Evolutionary conservation across 169 alveolate species (phyloP), one percentile per base, ranked within the genome.

Genomic region (Theileria sp.): DNA sequence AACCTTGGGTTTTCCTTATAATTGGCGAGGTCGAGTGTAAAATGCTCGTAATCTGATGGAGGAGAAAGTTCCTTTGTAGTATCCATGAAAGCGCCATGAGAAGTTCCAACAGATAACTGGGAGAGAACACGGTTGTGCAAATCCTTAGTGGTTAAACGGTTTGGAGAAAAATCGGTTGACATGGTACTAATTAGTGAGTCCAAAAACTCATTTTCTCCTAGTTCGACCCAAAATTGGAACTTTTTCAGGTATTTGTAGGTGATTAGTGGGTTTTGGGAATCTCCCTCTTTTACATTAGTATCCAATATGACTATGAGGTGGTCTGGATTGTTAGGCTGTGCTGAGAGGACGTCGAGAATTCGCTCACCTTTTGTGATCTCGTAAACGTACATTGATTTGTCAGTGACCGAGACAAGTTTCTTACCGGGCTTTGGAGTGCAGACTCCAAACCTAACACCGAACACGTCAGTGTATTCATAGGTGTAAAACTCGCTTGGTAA

Each of bases 291-390:
- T 15, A 44, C 54, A 8, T 44, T 44, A 13, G 54, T 44, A 44
- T 44, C 54, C 54, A 44, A 13, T 13, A 44, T 44, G 54, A 64
- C 17, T 15, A 64, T 15, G 28, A 30, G 25, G 72, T 28, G 44
- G 13, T 64, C 38, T 21, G 72, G 72, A 32, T 64, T 64, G 34
- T 64, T 19, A 2, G 72, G 72, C 19, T 32, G 72, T 0, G 72
- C 7, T 3, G 50, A 30, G 51, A 64, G 50, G 54, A 64, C 51
- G 32, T 64, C 72, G 9, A 64, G 38, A 7, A 64, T 21, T 64
- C 50, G 34, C 15, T 64, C 72, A 5, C 50, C 72, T 13, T 7
- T 21, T n/a, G 0, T 21, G 19, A 32, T 25, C 38, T 64, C 72
- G 49, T 64, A 64, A 0, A 64, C 51, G 49, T 23, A 3, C 38